Evolutionary conservation across 257 asterid species (phyloP).

Genomic region (Buddleja alternifolia): DNA sequence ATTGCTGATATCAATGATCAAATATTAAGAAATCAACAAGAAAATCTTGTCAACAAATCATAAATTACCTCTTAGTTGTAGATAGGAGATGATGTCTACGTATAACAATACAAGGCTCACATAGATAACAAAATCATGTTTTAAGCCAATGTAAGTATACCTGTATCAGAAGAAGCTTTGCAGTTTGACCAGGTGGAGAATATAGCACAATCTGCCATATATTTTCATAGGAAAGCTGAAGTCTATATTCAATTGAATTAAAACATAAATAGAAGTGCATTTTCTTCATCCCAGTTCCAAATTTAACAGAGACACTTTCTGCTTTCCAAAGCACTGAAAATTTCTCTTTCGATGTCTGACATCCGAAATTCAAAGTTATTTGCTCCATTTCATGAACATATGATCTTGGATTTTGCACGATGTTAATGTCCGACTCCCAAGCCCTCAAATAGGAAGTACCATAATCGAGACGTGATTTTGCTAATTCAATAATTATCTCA

Average conservation of each 20-base stretch:
- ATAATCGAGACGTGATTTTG: conserved; percentile 42
- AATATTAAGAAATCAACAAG: too few relatives aligned
- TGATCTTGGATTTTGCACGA: conserved; percentile 36
- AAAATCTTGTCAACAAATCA: too few relatives aligned
- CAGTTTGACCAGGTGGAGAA: conserved; percentile 31
- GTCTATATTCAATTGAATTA: conserved; percentile 50
- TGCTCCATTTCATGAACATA: conserved; percentile 44
- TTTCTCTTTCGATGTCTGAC: conserved; percentile 52
- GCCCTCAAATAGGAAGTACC: conserved; percentile 63
- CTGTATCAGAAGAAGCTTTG: conserved; percentile 69
- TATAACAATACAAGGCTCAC: background rate
- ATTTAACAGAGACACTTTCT: conserved; percentile 44
- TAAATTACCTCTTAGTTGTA: too few relatives aligned
- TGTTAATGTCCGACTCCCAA: conserved; percentile 41
- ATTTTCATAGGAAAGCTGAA: conserved; percentile 73
- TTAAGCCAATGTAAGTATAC: conserved; percentile 36
- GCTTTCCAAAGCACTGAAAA: conserved; percentile 59
- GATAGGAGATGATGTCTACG: background rate
- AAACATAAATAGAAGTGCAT: conserved; percentile 44
- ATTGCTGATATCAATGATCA: too few relatives aligned
- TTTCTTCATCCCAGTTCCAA: conserved; percentile 64
- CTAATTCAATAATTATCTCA: conserved; percentile 37
- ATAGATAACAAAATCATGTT: background rate
- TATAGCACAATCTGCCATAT: conserved; percentile 72
- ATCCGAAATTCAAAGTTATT: conserved; percentile 60